Conservation (phyloP, 1,284 basidiomycete genomes). For the Sporisorium scitamineum region DNA sequence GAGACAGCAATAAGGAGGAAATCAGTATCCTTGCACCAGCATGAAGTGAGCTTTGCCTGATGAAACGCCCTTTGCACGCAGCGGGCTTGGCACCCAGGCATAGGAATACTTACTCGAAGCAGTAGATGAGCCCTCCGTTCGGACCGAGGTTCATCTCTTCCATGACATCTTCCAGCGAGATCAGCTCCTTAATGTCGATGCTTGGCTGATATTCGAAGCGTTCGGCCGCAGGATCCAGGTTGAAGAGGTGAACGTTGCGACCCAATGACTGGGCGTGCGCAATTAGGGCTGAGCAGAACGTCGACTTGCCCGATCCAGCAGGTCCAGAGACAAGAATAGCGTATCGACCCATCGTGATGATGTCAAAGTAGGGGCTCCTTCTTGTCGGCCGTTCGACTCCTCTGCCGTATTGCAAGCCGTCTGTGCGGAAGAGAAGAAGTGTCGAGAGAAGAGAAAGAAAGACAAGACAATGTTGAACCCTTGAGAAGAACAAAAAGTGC, state of each 20-base stretch:
- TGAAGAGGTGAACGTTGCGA: constrained; percentile 91
- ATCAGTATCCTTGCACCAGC: neutral
- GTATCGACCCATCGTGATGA: constrained; percentile 56
- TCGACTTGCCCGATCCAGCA: constrained; percentile 97
- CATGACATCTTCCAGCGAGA: constrained; percentile 96
- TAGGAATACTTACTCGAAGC: constrained; percentile 97
- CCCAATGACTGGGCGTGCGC: constrained; percentile 88
- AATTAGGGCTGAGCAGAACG: constrained; percentile 88
- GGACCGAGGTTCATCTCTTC: constrained; percentile 93
- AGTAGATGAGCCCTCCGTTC: constrained; percentile 96
- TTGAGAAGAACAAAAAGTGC: constrained; percentile 9
- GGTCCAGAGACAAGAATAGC: constrained; percentile 76
- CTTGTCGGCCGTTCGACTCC: no score
- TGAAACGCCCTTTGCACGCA: no score
- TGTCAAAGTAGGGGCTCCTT: no score
- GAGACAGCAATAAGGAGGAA: no score
- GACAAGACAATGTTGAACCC: neutral
- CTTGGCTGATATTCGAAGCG: constrained; percentile 92
- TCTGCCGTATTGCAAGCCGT: neutral
- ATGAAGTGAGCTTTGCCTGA: no score
- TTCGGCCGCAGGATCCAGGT: constrained; percentile 95
- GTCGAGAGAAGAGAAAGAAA: neutral
- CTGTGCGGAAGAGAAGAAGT: no score
- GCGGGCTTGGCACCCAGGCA: no score
- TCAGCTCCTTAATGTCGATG: constrained; percentile 93